Evolutionary conservation across 768 basidiomycete species (phyloP).

Genomic region (Cystobasidium tubakii): DNA sequence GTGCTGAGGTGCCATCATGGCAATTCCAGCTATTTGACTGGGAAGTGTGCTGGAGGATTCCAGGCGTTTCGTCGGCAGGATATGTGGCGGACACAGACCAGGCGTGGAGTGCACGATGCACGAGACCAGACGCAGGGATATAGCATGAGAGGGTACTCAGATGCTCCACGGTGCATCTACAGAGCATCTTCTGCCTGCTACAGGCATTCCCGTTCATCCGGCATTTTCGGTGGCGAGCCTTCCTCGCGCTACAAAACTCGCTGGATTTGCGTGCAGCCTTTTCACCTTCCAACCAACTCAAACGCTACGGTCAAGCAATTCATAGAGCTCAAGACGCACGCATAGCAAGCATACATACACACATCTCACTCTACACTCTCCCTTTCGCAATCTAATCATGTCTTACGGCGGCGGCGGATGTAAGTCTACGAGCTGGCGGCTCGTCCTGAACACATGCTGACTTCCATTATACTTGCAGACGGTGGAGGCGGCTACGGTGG

Average conservation of each 20-base stretch:
- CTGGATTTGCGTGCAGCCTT: not conserved
- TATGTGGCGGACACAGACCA: not conserved
- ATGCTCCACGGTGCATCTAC: too few relatives aligned
- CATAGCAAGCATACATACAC: not conserved
- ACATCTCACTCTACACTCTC: slow-evolving; percentile 7
- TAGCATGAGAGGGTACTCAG: not conserved
- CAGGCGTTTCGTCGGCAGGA: not conserved
- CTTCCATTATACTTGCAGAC: not conserved
- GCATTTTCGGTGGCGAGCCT: not conserved
- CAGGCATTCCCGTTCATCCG: not conserved
- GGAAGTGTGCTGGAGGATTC: too few relatives aligned
- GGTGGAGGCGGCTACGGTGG: slow-evolving; percentile 48
- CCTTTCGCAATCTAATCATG: slow-evolving; percentile 10
- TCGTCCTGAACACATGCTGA: not conserved
- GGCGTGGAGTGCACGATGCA: not conserved
- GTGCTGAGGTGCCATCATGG: too few relatives aligned
- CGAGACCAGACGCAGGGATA: not conserved
- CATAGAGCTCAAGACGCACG: not conserved
- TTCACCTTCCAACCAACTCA: not conserved
- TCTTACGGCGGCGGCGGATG: slow-evolving; percentile 29
- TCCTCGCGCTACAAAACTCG: not conserved
- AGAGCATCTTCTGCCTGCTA: not conserved
- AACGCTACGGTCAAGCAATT: not conserved
- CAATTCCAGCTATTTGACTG: too few relatives aligned
- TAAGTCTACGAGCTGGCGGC: not conserved